These are phyloP conservation scores for Escallonia herrerae DNA, from an alignment of 129 eudicot species.

Conservation along the genomic window DNA sequence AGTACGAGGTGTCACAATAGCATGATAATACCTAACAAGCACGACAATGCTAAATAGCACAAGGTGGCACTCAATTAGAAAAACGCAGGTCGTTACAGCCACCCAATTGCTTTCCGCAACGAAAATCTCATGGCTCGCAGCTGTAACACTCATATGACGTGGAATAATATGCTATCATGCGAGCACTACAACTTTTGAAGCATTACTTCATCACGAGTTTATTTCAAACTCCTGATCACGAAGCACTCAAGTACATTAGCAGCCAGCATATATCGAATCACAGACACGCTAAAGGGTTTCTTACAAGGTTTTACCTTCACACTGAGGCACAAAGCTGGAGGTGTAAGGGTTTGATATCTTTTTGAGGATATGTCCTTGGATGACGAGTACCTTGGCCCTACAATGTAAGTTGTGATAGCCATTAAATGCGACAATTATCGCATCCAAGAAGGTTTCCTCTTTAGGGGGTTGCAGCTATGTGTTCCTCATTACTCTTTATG, in stretches of 20 bases:
- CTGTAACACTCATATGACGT: background rate
- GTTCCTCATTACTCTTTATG: background rate
- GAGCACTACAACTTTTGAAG: background rate
- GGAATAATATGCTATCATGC: background rate
- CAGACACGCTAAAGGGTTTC: constrained; percentile 1
- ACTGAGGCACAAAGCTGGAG: background rate
- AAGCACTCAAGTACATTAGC: background rate
- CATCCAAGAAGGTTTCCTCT: background rate
- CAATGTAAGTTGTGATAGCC: background rate
- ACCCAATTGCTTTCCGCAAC: background rate
- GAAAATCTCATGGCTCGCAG: background rate
- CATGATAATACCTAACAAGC: no score
- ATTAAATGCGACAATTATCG: background rate
- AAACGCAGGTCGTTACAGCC: no score
- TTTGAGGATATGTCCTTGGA: background rate
- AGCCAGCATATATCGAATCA: background rate
- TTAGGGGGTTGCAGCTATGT: background rate
- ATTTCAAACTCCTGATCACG: background rate
- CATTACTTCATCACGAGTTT: no score
- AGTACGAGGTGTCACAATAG: no score
- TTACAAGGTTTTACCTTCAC: constrained; percentile 1
- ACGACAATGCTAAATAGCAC: no score
- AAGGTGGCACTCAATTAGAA: no score
- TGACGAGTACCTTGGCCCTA: background rate
- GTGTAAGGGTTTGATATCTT: constrained; percentile 1